These are phyloP conservation scores for Phaeoacremonium minimum DNA, from an alignment of 2,329 filamentous ascomycete genomes.

Conservation along the genomic window DNA sequence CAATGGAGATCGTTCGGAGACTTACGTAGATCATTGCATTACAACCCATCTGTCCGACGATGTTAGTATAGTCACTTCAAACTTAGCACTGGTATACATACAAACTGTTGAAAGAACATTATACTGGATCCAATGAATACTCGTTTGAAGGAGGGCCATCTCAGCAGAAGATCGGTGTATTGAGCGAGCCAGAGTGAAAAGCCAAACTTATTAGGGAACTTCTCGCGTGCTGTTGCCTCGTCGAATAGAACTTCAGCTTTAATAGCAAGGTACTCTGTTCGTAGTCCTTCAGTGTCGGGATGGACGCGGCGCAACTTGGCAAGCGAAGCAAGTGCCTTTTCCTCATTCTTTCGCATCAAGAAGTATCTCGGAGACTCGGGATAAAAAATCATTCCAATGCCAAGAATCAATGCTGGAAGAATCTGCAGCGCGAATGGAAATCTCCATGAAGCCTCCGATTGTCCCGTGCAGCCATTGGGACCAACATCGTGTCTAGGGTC, in stretches of 20 bases:
- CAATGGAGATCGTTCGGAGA: neutral
- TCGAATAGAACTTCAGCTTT: constrained; percentile 32
- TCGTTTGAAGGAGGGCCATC: constrained; percentile 29
- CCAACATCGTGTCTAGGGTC: constrained; percentile 36
- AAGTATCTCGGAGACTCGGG: constrained; percentile 29
- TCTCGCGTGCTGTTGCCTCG: constrained; percentile 18
- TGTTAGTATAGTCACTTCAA: too few relatives aligned
- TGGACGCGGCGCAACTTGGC: constrained; percentile 25
- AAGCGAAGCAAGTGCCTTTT: constrained; percentile 22
- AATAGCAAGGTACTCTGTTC: constrained; percentile 27
- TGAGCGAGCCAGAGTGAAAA: constrained; percentile 23
- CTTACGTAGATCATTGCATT: constrained; percentile 42
- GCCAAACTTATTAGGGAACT: constrained; percentile 22
- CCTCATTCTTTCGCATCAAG: constrained; percentile 23
- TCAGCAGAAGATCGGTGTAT: constrained; percentile 22
- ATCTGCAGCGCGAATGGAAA: constrained; percentile 48
- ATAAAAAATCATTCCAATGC: constrained; percentile 50
- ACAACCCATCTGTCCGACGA: too few relatives aligned
- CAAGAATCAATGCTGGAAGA: constrained; percentile 49
- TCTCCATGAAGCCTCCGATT: constrained; percentile 37
- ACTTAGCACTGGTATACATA: too few relatives aligned
- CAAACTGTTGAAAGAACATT: constrained; percentile 52
- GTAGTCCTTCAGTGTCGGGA: constrained; percentile 21
- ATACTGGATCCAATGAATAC: constrained; percentile 49
- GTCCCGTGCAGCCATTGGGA: constrained; percentile 34